Evolutionary conservation across 1,284 basidiomycete species (phyloP), one percentile per base, ranked within the genome.

Genomic region (Heliocybe sulcata): DNA sequence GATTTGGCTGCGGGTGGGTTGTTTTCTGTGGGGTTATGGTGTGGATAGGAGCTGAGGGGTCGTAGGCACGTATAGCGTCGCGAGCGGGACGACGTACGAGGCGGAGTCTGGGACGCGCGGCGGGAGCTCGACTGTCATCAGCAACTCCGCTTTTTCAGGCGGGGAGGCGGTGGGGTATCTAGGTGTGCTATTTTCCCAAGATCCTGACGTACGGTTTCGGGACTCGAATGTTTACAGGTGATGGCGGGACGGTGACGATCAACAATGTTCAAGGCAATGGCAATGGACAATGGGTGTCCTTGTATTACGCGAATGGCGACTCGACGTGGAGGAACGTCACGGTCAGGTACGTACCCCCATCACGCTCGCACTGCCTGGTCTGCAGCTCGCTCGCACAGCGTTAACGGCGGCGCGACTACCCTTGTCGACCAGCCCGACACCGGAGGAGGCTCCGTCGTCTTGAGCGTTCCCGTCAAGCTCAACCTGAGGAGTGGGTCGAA

Each of bases 291-390:
- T 84, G 82, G 82, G 74, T 85, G 22, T 69, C 80, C 4, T 63
- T 83, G 25, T 81, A 82, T 64, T 81, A 77, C 60, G 78, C 81
- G 2, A 83, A 83, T 60, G 80, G 64, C 33, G 82, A 84, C 60
- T 78, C 77, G 1, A 67, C 72, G 1, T 85, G 77, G 77, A 72
- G 82, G 57, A 83, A 76, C 62, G 79, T 77, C 1, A 85, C 81
- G 3, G 71, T 83, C 58, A 83, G 79, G 80, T 80, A n/a, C 8
- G 47, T 26, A 6, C 20, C 11, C 6, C 6, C 47, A 47, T 14
- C 3, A n/a, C 1, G 1, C 23, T 11, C 2, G 29, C 31, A 29
- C 14, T 20, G 27, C 20, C 3, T 20, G 2, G 26, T 22, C 48
- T 52, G 27, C n/a, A 11, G 14, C 10, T 25, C n/a, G 27, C 35